Conservation (phyloP, 129 eudicot species). For the Deinandra increscens region DNA sequence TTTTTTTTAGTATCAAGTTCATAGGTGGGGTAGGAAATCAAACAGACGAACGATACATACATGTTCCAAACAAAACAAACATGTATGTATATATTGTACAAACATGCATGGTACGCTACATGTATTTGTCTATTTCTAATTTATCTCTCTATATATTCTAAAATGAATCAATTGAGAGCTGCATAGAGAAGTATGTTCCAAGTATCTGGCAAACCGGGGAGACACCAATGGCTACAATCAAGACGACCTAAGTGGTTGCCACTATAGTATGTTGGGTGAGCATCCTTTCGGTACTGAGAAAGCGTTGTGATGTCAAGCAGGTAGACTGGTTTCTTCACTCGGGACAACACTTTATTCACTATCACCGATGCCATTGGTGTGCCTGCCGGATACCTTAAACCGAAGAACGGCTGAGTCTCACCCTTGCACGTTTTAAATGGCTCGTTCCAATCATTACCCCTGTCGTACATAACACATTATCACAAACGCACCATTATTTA, state of each 20-base stretch:
- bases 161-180: conserved; percentile 27
- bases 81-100: too few relatives aligned
- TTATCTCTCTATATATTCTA: too few relatives aligned
- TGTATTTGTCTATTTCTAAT: not conserved
- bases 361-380: conserved; percentile 52
- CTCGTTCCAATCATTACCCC: conserved; percentile 81
- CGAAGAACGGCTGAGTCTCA: conserved; percentile 64
- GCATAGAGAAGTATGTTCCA: conserved; percentile 81
- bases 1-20: too few relatives aligned
- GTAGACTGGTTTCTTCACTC: conserved; percentile 67
- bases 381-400: conserved; percentile 64
- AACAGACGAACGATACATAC: too few relatives aligned
- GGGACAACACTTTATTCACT: conserved; percentile 69
- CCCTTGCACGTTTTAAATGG: conserved; percentile 67
- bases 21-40: too few relatives aligned
- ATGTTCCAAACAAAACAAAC: too few relatives aligned
- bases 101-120: too few relatives aligned
- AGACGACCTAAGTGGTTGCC: conserved; percentile 48
- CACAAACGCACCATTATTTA: too few relatives aligned
- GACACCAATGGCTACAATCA: conserved; percentile 99
- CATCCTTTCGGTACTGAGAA: conserved; percentile 81
- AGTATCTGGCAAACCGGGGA: conserved; percentile 93
- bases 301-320: conserved; percentile 68
- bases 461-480: conserved; percentile 24
- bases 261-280: conserved; percentile 65